phyloP scores from a whole-genome alignment of 805 yeast genomes.

The Yamadazyma sp. region DNA sequence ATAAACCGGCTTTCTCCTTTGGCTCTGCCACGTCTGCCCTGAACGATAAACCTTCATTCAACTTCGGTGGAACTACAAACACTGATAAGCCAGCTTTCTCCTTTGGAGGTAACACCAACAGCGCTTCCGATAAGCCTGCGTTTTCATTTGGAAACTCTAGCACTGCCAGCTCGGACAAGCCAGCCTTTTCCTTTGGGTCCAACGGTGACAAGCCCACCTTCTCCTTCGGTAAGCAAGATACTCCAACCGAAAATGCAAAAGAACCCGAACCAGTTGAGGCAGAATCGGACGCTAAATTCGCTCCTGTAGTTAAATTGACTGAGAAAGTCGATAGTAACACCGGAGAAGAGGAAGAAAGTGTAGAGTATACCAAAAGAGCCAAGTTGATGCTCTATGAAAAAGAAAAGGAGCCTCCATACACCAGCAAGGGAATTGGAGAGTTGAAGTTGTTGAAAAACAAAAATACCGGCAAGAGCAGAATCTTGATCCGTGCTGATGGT shows the following conservation, averaged over 20 bases:
- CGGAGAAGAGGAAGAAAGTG: constrained; percentile 84
- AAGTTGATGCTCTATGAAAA: constrained; percentile 64
- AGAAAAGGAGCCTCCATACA: constrained; percentile 47
- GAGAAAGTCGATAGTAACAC: constrained; percentile 56
- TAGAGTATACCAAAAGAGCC: constrained; percentile 62
- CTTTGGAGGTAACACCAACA: constrained; percentile 10
- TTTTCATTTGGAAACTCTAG: constrained; percentile 8
- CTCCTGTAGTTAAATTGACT: constrained; percentile 34
- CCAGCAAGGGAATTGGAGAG: constrained; percentile 76
- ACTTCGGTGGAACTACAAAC: constrained; percentile 3
- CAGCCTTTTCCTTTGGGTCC: constrained; percentile 13
- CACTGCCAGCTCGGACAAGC: too few species aligned
- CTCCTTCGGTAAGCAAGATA: background rate
- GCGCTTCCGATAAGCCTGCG: constrained; percentile 6
- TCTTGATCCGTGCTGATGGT: constrained; percentile 86
- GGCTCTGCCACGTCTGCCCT: constrained; percentile 23
- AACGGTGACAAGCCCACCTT: background rate
- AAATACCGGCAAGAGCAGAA: constrained; percentile 61
- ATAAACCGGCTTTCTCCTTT: constrained; percentile 23
- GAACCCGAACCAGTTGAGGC: constrained; percentile 45
- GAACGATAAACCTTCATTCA: constrained; percentile 9
- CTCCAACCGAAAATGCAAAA: background rate
- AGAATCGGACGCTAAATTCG: constrained; percentile 49
- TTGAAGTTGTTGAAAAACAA: constrained; percentile 67
- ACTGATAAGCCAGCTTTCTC: constrained; percentile 15